Evolutionary conservation across 768 basidiomycete genomes (phyloP).

Genomic region (Amylocystis lapponica): DNA sequence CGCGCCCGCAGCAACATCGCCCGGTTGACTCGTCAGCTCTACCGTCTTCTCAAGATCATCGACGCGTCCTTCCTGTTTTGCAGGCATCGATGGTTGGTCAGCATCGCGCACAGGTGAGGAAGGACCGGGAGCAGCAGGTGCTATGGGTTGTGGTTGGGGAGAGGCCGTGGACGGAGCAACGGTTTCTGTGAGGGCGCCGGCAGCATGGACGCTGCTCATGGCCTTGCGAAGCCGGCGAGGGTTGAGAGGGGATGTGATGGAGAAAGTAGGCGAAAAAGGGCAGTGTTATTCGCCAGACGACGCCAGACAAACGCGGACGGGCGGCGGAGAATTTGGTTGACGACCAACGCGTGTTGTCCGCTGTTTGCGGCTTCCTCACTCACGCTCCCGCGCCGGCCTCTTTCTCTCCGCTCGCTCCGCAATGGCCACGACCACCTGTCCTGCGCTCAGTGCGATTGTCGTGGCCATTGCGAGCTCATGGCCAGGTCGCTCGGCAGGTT

Average conservation of each 20-base stretch:
- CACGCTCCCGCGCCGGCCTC: conserved; percentile 84
- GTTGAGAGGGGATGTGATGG: conserved; percentile 4
- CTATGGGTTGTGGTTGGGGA: conserved; percentile 2
- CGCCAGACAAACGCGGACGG: conserved; percentile 2
- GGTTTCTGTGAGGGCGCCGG: conserved; percentile 28
- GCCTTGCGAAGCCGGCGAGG: conserved; percentile 15
- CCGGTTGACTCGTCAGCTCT: background rate
- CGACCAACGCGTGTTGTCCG: conserved; percentile 24
- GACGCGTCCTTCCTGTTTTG: conserved; percentile 14
- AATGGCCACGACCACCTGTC: background rate
- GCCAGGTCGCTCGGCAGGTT: too few species aligned
- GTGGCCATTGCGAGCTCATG: too few species aligned
- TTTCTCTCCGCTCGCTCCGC: background rate
- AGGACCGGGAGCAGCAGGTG: conserved; percentile 8
- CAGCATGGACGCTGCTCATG: conserved; percentile 41
- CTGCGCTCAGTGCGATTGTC: too few species aligned
- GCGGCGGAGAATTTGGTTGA: conserved; percentile 17
- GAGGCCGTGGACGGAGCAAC: conserved; percentile 16
- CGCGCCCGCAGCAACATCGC: conserved; percentile 4
- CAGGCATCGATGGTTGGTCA: conserved; percentile 2
- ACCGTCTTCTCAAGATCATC: conserved; percentile 4
- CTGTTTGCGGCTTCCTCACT: conserved; percentile 21
- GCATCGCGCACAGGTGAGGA: conserved; percentile 8
- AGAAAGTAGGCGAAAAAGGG: conserved; percentile 4
- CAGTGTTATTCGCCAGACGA: too few species aligned